phyloP scores from a whole-genome alignment of 2,329 filamentous ascomycete species.

The Fusarium avenaceum region DNA sequence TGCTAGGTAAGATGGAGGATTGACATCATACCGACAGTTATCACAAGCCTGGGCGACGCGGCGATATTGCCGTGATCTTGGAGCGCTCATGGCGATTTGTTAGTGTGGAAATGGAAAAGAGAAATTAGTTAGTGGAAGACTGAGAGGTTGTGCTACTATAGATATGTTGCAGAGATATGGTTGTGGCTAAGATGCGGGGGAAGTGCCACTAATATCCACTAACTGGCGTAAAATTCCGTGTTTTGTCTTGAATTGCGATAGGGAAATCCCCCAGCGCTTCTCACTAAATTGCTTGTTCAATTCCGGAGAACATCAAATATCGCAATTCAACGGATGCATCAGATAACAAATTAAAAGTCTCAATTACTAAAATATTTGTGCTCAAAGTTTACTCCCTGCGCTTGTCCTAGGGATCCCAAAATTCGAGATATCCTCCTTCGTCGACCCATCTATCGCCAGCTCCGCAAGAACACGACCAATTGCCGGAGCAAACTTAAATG shows the following conservation, averaged over 20 bases:
- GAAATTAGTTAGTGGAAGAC: too few species aligned
- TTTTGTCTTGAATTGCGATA: too few species aligned
- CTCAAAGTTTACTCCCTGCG: slow-evolving; percentile 2
- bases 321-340: too few species aligned
- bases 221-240: slow-evolving; percentile 11
- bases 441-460: slow-evolving; percentile 44
- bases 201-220: not conserved
- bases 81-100: slow-evolving; percentile 13
- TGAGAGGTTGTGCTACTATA: too few species aligned
- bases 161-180: too few species aligned
- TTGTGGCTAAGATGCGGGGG: not conserved
- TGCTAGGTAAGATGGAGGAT: fast-evolving
- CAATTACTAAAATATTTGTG: not conserved
- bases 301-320: too few species aligned
- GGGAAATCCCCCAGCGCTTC: too few species aligned
- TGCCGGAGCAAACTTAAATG: slow-evolving; percentile 47
- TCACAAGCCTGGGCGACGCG: slow-evolving; percentile 30
- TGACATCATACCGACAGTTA: slow-evolving; percentile 23
- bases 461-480: slow-evolving; percentile 47
- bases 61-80: slow-evolving; percentile 27
- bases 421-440: slow-evolving; percentile 26
- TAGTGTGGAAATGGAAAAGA: too few species aligned
- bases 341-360: too few species aligned
- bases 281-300: too few species aligned
- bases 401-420: slow-evolving; percentile 18